Conservation (phyloP, 257 asterid species). For the Penstemon barbatus region DNA sequence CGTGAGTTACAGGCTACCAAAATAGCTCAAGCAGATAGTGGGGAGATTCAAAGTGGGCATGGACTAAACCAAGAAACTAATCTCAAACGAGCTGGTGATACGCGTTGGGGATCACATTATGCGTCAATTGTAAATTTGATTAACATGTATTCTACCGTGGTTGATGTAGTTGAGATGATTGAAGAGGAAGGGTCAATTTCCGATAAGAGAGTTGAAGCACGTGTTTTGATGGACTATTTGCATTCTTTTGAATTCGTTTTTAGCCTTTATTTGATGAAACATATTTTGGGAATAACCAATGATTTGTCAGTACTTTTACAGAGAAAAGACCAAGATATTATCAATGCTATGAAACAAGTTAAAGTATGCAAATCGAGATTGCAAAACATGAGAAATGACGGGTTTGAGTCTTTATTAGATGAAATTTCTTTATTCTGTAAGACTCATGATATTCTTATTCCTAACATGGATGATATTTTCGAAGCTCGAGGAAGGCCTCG, state of each 20-base stretch:
- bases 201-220: not conserved
- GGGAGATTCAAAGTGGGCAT: not conserved
- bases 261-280: not conserved
- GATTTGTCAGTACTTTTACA: not conserved
- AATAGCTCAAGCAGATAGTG: not conserved
- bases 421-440: not conserved
- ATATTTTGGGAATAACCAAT: not conserved
- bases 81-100: not conserved
- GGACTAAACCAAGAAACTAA: slow-evolving; percentile 14
- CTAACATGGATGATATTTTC: not conserved
- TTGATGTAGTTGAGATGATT: slow-evolving; percentile 4
- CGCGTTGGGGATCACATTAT: slow-evolving; percentile 16
- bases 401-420: not conserved
- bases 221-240: not conserved
- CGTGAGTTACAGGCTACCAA: not conserved
- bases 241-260: not conserved
- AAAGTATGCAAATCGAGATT: not conserved
- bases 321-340: slow-evolving; percentile 11
- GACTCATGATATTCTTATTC: not conserved
- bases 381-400: not conserved
- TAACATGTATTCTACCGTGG: not conserved
- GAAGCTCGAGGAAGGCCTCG: too few relatives aligned
- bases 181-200: not conserved
- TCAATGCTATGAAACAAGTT: not conserved
- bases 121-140: not conserved